A percentile compares a stretch with the other conserved stretches of the same genome.
Conservation (phyloP, 768 basidiomycete species). For the Tulasnella sp. region DNA sequence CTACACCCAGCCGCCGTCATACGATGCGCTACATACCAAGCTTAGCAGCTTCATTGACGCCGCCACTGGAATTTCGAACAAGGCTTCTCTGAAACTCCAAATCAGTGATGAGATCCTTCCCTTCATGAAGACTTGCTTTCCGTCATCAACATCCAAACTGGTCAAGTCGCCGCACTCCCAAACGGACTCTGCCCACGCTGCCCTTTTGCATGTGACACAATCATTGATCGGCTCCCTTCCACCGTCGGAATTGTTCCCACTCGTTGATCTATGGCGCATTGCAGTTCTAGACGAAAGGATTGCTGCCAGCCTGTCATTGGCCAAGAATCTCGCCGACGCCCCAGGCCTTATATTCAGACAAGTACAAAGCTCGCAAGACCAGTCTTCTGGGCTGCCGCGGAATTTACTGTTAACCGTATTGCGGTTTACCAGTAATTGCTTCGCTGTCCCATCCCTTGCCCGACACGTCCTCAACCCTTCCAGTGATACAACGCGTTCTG, state of each 20-base stretch:
- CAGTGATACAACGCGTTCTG: background rate
- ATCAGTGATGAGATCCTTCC: conserved; percentile 41
- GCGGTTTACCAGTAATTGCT: conserved; percentile 56
- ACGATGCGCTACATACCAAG: conserved; percentile 53
- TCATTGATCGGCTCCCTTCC: conserved; percentile 37
- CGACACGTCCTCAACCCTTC: conserved; percentile 30
- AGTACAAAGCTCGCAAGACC: background rate
- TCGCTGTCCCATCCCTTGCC: conserved; percentile 35
- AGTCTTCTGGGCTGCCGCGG: conserved; percentile 25
- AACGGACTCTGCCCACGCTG: background rate
- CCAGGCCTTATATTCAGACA: conserved; percentile 1
- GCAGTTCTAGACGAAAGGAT: conserved; percentile 53
- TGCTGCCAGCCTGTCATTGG: conserved; percentile 36
- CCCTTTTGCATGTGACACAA: conserved; percentile 24
- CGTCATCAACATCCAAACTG: no score
- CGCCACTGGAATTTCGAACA: conserved; percentile 24
- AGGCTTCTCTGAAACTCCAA: conserved; percentile 32
- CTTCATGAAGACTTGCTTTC: conserved; percentile 52
- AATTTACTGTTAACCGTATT: conserved; percentile 54
- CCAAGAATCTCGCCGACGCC: background rate
- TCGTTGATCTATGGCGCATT: conserved; percentile 73
- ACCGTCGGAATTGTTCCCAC: conserved; percentile 53
- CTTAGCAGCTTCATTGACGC: conserved; percentile 49
- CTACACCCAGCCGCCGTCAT: conserved; percentile 54
- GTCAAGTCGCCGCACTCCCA: background rate